Conservation (phyloP, 176 grass and related monocot species). For the Phyllostachys edulis region DNA sequence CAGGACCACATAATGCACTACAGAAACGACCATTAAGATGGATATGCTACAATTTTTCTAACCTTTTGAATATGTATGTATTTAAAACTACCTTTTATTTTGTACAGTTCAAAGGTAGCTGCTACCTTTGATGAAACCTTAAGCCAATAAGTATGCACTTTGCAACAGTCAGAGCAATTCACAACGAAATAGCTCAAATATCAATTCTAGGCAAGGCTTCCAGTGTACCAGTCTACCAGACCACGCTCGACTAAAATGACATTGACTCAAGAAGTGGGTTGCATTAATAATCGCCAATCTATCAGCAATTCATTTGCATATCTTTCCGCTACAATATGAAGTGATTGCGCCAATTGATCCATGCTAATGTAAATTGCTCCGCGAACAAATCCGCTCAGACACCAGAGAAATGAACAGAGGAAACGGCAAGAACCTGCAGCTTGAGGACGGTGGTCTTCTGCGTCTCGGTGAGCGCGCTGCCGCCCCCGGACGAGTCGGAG, state of each 20-base stretch:
- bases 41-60: background rate
- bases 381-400: background rate
- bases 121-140: background rate
- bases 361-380: background rate
- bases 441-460: conserved; percentile 91
- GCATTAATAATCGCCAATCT: background rate
- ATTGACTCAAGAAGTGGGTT: background rate
- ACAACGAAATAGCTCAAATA: conserved; percentile 6
- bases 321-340: background rate
- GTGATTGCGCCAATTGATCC: background rate
- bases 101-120: background rate
- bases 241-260: background rate
- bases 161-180: background rate
- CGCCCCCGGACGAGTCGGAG: conserved; percentile 52
- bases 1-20: background rate
- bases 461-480: conserved; percentile 69
- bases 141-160: background rate
- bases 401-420: background rate
- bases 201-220: background rate
- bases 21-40: background rate
- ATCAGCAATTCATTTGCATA: background rate
- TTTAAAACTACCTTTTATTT: background rate
- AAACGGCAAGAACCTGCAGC: conserved; percentile 55
- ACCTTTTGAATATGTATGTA: background rate
- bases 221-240: background rate